Percentiles rank a stretch among this genome's conserved stretches.
Evolutionary conservation across 768 basidiomycete genomes (phyloP).

Genomic region (Tremella mesenterica): DNA sequence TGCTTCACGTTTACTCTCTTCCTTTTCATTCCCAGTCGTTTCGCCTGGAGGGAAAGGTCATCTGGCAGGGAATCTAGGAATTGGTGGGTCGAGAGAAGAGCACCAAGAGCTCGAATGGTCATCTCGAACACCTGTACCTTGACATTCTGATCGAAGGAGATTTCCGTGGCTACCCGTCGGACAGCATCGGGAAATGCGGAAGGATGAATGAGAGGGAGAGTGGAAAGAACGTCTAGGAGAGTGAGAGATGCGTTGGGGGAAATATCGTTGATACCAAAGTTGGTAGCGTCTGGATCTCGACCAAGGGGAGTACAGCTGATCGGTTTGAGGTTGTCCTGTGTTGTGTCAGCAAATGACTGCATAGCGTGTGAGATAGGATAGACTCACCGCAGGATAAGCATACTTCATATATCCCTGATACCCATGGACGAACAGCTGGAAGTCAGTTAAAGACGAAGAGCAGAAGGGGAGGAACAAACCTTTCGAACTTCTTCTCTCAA

Average conservation of each 20-base stretch:
- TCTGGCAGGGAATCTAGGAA: slow-evolving; percentile 25
- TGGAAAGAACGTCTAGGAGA: slow-evolving; percentile 60
- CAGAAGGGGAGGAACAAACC: neutral
- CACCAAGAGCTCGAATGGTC: slow-evolving; percentile 87
- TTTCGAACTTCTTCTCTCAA: neutral
- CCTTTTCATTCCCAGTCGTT: slow-evolving; percentile 33
- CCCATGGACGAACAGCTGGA: slow-evolving; percentile 76
- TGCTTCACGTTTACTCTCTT: slow-evolving; percentile 52
- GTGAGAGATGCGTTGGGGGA: slow-evolving; percentile 76
- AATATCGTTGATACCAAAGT: slow-evolving; percentile 80
- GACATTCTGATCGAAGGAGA: slow-evolving; percentile 86
- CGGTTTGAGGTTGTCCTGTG: slow-evolving; percentile 63
- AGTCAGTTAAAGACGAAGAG: neutral
- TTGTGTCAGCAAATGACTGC: slow-evolving; percentile 1
- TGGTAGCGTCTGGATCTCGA: slow-evolving; percentile 47
- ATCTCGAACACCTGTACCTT: slow-evolving; percentile 98
- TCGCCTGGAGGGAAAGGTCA: slow-evolving; percentile 19
- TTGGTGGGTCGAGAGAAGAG: slow-evolving; percentile 51
- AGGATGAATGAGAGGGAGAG: slow-evolving; percentile 68
- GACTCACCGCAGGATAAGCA: slow-evolving; percentile 45
- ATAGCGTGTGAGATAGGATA: slow-evolving; percentile 34
- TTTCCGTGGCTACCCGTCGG: slow-evolving; percentile 66
- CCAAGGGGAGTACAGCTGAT: slow-evolving; percentile 56
- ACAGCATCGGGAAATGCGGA: slow-evolving; percentile 76
- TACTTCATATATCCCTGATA: slow-evolving; percentile 78